These are phyloP conservation scores for Mollisiaceae sp. DNA, from an alignment of 2,329 filamentous ascomycete species.

Conservation along the genomic window DNA sequence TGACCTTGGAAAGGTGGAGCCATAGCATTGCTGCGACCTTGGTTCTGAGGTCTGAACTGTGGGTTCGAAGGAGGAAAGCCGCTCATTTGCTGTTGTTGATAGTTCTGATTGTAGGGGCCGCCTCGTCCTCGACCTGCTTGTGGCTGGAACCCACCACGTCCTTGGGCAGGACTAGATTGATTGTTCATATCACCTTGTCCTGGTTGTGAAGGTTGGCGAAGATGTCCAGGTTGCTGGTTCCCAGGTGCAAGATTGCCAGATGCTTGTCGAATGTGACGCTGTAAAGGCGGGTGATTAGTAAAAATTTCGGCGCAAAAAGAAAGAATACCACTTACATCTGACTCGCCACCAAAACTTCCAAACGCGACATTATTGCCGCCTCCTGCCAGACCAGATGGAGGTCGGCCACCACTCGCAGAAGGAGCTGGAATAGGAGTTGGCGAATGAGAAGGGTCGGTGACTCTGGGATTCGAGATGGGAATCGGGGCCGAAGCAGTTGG, in stretches of 20 bases:
- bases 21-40: conserved; percentile 56
- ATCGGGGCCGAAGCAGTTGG: conserved; percentile 57
- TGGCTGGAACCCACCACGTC: conserved; percentile 57
- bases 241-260: conserved; percentile 64
- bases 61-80: conserved; percentile 53
- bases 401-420: conserved; percentile 78
- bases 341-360: conserved; percentile 81
- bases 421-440: conserved; percentile 85
- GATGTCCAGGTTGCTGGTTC: conserved; percentile 70
- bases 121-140: conserved; percentile 62
- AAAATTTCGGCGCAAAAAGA: conserved; percentile 38
- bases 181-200: conserved; percentile 75
- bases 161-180: conserved; percentile 53
- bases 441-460: conserved; percentile 84
- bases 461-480: conserved; percentile 73
- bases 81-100: conserved; percentile 54
- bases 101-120: conserved; percentile 57
- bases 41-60: conserved; percentile 43
- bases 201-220: conserved; percentile 86
- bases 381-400: conserved; percentile 68
- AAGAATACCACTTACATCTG: conserved; percentile 67
- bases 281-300: conserved; percentile 38
- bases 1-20: conserved; percentile 52
- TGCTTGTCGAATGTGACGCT: conserved; percentile 73
- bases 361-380: conserved; percentile 74